phyloP scores from a whole-genome alignment of 306 rosid species.

The Trifolium dubium region DNA sequence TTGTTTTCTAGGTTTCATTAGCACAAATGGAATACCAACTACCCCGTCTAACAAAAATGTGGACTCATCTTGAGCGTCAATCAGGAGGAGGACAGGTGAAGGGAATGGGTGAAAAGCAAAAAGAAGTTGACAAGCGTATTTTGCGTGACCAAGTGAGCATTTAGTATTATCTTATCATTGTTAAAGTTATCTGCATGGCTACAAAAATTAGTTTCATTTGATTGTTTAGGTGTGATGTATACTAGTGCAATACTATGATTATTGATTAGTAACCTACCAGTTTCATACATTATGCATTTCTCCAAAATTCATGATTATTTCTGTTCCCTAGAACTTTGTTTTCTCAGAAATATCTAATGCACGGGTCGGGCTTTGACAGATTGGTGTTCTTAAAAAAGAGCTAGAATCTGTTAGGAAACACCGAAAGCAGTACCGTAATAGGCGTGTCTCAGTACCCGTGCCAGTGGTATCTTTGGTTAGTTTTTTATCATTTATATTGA shows the following conservation, averaged over 20 bases:
- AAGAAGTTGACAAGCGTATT: slow-evolving; percentile 98
- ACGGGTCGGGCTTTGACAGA: slow-evolving; percentile 61
- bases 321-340: slow-evolving; percentile 26
- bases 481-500: slow-evolving; percentile 6
- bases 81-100: slow-evolving; percentile 99
- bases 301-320: slow-evolving; percentile 9
- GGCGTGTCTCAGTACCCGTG: slow-evolving; percentile 82
- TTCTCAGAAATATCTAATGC: slow-evolving; percentile 27
- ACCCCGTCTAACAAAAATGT: slow-evolving; percentile 95
- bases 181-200: slow-evolving; percentile 28
- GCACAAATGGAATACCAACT: slow-evolving; percentile 99
- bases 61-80: slow-evolving; percentile 99
- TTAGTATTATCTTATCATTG: slow-evolving; percentile 7
- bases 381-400: slow-evolving; percentile 76
- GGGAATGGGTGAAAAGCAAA: slow-evolving; percentile 99
- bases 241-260: slow-evolving; percentile 26
- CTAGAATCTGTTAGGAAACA: slow-evolving; percentile 89
- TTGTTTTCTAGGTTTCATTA: slow-evolving; percentile 76
- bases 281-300: slow-evolving; percentile 23
- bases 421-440: slow-evolving; percentile 85
- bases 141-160: slow-evolving; percentile 84
- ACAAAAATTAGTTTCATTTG: slow-evolving; percentile 13
- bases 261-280: slow-evolving; percentile 13
- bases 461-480: slow-evolving; percentile 95
- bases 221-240: slow-evolving; percentile 5